These are phyloP conservation scores for Suillus paluster DNA, from an alignment of 768 basidiomycete species.

Conservation along the genomic window DNA sequence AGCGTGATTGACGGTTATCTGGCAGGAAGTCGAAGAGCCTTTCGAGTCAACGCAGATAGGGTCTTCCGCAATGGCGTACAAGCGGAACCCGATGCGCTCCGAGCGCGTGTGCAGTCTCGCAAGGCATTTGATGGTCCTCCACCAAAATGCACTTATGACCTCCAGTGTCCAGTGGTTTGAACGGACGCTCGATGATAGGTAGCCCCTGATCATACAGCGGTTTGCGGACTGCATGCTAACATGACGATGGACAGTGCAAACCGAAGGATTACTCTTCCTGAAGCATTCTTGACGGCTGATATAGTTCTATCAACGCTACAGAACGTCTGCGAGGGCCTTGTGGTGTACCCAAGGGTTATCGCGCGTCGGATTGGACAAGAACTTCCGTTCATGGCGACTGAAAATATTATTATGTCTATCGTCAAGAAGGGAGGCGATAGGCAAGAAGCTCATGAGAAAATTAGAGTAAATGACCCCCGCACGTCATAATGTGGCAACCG, in stretches of 20 bases:
- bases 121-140: conserved; percentile 94
- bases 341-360: conserved; percentile 98
- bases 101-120: conserved; percentile 96
- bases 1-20: not conserved
- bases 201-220: conserved; percentile 9
- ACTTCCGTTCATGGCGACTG: conserved; percentile 99
- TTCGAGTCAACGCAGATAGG: conserved; percentile 99
- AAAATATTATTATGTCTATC: conserved; percentile 99
- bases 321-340: conserved; percentile 97
- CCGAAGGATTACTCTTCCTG: conserved; percentile 93
- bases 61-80: conserved; percentile 98
- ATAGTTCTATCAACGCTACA: conserved; percentile 95
- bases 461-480: conserved; percentile 58
- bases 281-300: conserved; percentile 96
- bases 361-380: conserved; percentile 91
- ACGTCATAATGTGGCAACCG: conserved; percentile 18
- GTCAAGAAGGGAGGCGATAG: conserved; percentile 95
- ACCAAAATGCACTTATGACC: conserved; percentile 97
- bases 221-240: not conserved
- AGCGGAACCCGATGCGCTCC: conserved; percentile 98
- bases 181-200: conserved; percentile 96
- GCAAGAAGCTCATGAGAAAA: conserved; percentile 96
- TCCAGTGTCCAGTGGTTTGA: conserved; percentile 97
- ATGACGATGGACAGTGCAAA: conserved; percentile 70
- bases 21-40: conserved; percentile 96